A percentile compares a stretch with the other conserved stretches of the same genome.
These are phyloP conservation scores for Fusarium robinianum DNA, from an alignment of 2,329 filamentous ascomycete genomes.

Conservation along the genomic window DNA sequence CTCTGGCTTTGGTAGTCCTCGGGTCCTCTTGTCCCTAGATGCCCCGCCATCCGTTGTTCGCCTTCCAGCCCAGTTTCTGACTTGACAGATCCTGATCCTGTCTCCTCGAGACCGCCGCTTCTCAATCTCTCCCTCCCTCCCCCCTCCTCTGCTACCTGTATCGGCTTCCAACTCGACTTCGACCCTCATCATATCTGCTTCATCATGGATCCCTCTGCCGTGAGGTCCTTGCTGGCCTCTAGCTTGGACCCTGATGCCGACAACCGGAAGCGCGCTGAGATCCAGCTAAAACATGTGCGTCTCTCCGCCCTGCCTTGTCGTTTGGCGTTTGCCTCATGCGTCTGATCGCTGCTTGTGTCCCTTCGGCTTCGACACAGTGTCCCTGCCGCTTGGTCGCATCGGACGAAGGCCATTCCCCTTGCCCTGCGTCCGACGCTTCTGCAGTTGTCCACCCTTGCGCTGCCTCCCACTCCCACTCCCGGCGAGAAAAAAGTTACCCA, in stretches of 20 bases:
- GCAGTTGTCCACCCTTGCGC: conserved; percentile 26
- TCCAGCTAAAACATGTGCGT: conserved; percentile 80
- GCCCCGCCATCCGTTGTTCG: conserved; percentile 38
- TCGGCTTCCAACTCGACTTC: conserved; percentile 35
- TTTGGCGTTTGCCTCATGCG: conserved; percentile 11
- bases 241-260: conserved; percentile 77
- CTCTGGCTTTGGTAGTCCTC: conserved; percentile 28
- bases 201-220: conserved; percentile 73
- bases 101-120: conserved; percentile 29
- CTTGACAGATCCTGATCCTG: conserved; percentile 40
- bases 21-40: conserved; percentile 31
- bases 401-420: conserved; percentile 5
- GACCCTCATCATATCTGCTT: conserved; percentile 28
- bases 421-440: conserved; percentile 13
- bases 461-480: conserved; percentile 1
- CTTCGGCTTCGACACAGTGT: background rate
- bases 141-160: conserved; percentile 30
- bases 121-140: conserved; percentile 27
- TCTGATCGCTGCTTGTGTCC: conserved; percentile 14
- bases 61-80: conserved; percentile 36
- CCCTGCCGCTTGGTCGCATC: conserved; percentile 1
- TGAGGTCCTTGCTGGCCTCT: conserved; percentile 76
- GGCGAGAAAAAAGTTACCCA: conserved; percentile 1
- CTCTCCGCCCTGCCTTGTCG: conserved; percentile 9
- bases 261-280: conserved; percentile 74